A percentile compares a stretch with the other conserved stretches of the same genome.
Conservation (phyloP, 164 flowering plant genomes). For the Echeveria elegans region DNA sequence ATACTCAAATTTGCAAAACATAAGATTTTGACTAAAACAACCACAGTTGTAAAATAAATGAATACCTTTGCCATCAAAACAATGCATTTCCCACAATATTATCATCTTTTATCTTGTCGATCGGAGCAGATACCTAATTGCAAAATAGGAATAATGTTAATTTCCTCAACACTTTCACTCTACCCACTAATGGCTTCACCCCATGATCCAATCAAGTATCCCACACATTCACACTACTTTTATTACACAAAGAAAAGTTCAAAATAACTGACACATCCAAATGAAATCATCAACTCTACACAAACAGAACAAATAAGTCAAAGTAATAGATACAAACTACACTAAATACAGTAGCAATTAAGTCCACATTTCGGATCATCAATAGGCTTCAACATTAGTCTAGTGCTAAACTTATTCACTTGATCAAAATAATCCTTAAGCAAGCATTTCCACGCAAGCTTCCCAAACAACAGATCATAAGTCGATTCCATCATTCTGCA, state of each 20-base stretch:
- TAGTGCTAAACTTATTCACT: constrained; percentile 61
- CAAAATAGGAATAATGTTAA: background rate
- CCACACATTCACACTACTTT: background rate
- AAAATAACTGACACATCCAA: background rate
- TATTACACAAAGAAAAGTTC: background rate
- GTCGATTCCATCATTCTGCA: constrained; percentile 94
- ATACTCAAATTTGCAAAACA: background rate
- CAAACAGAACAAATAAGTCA: background rate
- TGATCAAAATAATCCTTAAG: constrained; percentile 90
- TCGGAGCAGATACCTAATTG: constrained; percentile 62
- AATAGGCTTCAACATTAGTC: constrained; percentile 79
- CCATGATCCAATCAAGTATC: background rate
- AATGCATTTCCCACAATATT: constrained; percentile 57
- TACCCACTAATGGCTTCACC: background rate
- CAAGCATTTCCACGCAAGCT: constrained; percentile 74
- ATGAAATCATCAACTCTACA: background rate
- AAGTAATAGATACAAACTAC: background rate
- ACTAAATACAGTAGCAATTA: constrained; percentile 76
- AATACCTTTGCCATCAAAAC: constrained; percentile 92
- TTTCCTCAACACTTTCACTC: background rate
- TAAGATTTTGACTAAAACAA: background rate
- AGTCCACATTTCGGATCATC: constrained; percentile 92
- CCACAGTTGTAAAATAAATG: background rate
- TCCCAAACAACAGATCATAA: constrained; percentile 75
- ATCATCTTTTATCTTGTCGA: constrained; percentile 55